Evolutionary conservation across 805 yeast species (phyloP), one percentile per base, ranked within the genome.

Genomic region (Hanseniaspora lindneri): DNA sequence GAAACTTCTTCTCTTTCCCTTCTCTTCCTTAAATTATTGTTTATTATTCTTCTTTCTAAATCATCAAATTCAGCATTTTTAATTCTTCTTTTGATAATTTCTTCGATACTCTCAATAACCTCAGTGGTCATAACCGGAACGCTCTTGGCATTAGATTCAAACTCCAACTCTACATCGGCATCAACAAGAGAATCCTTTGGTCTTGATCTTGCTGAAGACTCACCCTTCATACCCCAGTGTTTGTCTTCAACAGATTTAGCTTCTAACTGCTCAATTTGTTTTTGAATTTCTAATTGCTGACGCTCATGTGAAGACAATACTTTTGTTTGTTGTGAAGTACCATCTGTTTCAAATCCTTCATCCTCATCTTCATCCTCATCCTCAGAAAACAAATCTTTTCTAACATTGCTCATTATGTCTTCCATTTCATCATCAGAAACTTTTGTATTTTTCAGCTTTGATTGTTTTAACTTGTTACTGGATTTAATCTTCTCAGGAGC

Each of bases 211-310:
- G 87, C 83, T 51, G 75, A 74, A 1, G 85, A 87, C 66, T 92
- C 98, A 66, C 98, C 98, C 57, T 79, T 82, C 76, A 89, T 73
- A 7, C 95, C 78, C 98, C 98, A 89, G 58, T 78, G 79, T 67
- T 92, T 89, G 51, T 82, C 89, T 3, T 88, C 92, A 27, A 89
- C 79, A 16, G 92, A 80, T 61, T 88, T 96, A 39, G 78, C 76
- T 65, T 89, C 98, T 43, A 88, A 69, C 55, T 74, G 71, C 30
- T 74, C 74, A 52, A 92, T 92, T 64, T 92, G 94, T 30, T 74
- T 71, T 57, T 80, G 83, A 23, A 92, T 69, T 52, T 76, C 76
- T 46, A 70, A 69, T 63, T 89, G 96, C 61, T 86, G 94, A 55
- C 75, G 80, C 64, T 89, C 94, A 60, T 77, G 86, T 3, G 85